Evolutionary conservation across 73 alveolate genomes (phyloP).

Genomic region (Tetrahymena borealis): DNA sequence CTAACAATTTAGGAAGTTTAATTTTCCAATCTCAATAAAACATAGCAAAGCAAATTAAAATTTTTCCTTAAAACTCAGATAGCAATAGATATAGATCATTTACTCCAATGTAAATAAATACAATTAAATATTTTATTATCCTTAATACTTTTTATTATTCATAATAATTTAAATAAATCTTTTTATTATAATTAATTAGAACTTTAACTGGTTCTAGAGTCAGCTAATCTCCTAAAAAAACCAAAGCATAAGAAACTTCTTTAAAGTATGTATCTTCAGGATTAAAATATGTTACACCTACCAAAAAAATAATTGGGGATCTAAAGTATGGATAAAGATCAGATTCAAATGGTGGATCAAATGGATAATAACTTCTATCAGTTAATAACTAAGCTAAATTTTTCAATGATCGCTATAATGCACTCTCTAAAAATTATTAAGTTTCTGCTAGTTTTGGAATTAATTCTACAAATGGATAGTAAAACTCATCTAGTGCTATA

Average conservation of each 20-base stretch:
- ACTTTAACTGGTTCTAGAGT: neutral
- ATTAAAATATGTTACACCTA: neutral
- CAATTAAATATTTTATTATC: too few species aligned
- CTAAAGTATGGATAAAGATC: too few species aligned
- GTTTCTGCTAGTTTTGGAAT: neutral
- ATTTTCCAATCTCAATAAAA: neutral
- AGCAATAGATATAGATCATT: neutral
- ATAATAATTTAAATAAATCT: neutral
- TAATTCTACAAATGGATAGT: neutral
- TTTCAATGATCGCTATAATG: conserved; percentile 33
- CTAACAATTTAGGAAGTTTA: neutral
- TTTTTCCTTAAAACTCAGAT: neutral
- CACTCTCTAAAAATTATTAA: neutral
- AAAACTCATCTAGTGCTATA: neutral
- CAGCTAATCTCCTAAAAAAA: neutral
- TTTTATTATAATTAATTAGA: neutral
- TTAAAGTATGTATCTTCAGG: neutral
- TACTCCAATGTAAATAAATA: neutral
- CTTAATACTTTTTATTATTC: too few species aligned
- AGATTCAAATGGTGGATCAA: too few species aligned
- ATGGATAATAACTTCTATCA: too few species aligned
- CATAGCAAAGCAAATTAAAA: neutral
- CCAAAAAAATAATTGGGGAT: neutral
- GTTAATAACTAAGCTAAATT: too few species aligned
- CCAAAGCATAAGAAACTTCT: neutral